Evolutionary conservation across 495 filamentous ascomycete species (phyloP).

Genomic region (Trichoderma asperelloides): DNA sequence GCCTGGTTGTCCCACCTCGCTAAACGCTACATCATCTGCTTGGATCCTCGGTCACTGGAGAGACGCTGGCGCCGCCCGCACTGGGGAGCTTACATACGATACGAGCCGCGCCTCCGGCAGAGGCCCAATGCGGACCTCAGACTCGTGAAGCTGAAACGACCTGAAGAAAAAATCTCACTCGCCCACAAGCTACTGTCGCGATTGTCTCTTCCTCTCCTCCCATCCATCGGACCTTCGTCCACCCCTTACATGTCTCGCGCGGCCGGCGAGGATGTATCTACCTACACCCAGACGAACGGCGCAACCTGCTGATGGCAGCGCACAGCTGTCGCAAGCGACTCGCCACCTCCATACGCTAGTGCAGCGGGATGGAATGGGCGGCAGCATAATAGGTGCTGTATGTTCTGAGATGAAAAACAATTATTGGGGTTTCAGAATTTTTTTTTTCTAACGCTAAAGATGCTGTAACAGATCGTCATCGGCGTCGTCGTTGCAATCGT

Average conservation of each 20-base stretch:
- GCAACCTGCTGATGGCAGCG: background rate
- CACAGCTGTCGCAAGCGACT: background rate
- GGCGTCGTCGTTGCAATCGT: background rate
- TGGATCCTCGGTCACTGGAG: slow-evolving; percentile 5
- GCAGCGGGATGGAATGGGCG: background rate
- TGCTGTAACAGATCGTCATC: background rate
- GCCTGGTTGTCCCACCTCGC: slow-evolving; percentile 3
- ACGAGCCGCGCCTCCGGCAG: background rate
- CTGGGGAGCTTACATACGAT: background rate
- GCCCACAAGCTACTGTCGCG: background rate
- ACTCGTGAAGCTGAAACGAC: background rate
- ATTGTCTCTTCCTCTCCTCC: background rate
- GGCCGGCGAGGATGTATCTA: slow-evolving; percentile 3
- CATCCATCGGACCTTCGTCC: background rate
- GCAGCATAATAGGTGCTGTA: background rate
- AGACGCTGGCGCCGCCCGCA: slow-evolving; percentile 5
- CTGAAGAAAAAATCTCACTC: background rate
- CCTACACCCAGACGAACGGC: background rate
- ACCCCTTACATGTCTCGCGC: background rate
- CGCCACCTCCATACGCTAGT: background rate
- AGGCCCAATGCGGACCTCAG: slow-evolving; percentile 4
- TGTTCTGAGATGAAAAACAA: background rate
- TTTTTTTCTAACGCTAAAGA: background rate
- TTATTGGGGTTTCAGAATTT: background rate
- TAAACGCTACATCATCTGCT: slow-evolving; percentile 4